phyloP scores from a whole-genome alignment of 2,329 filamentous ascomycete genomes.

The Phyllachora maydis region DNA sequence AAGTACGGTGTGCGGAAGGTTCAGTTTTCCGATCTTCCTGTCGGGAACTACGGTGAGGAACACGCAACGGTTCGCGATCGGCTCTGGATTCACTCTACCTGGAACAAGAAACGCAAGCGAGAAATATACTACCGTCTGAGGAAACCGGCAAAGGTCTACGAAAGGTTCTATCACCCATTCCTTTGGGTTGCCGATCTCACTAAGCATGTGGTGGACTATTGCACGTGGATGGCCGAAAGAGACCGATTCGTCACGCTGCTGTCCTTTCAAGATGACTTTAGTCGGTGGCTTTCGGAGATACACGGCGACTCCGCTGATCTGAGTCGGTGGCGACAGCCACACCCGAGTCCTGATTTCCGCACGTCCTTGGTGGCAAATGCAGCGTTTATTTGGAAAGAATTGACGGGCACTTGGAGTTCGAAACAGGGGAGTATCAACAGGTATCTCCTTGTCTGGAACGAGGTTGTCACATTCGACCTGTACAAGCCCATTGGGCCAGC shows the following conservation, averaged over 20 bases:
- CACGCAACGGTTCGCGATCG: constrained; percentile 24
- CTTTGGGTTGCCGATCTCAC: constrained; percentile 50
- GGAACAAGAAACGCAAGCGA: constrained; percentile 13
- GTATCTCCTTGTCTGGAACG: too few relatives aligned
- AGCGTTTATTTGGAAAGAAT: constrained; percentile 46
- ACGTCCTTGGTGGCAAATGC: constrained; percentile 35
- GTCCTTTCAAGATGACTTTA: constrained; percentile 37
- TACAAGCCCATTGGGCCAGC: too few relatives aligned
- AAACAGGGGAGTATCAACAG: too few relatives aligned
- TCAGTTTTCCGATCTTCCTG: constrained; percentile 33
- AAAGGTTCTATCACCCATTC: constrained; percentile 39
- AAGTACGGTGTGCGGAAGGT: constrained; percentile 31
- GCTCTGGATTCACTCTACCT: constrained; percentile 42
- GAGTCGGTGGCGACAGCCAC: constrained; percentile 28
- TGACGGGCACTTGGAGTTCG: too few relatives aligned
- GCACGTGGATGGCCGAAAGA: constrained; percentile 15
- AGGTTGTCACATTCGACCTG: too few relatives aligned
- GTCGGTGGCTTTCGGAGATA: constrained; percentile 25
- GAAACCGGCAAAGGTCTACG: constrained; percentile 36
- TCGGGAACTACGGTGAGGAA: constrained; percentile 42
- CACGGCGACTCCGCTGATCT: constrained; percentile 24
- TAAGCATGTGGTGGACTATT: constrained; percentile 54
- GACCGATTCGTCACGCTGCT: constrained; percentile 21
- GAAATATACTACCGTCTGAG: constrained; percentile 43
- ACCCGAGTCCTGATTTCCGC: constrained; percentile 37